Conservation (phyloP, 768 basidiomycete species). For the Boletus reticulatus region DNA sequence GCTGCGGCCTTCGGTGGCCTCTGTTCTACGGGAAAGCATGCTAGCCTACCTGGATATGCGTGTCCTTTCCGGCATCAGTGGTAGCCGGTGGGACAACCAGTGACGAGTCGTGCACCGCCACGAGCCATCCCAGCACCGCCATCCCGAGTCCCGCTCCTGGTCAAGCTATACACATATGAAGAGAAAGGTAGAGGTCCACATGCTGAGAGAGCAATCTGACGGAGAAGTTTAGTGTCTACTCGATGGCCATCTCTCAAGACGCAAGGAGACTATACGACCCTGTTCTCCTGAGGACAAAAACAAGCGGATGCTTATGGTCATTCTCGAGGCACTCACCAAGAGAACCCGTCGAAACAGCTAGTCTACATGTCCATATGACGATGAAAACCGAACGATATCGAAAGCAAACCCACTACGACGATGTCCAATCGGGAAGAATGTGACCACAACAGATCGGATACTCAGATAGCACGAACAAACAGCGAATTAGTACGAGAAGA, state of each 20-base stretch:
- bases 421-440: neutral
- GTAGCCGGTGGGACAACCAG: too few relatives aligned
- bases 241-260: too few relatives aligned
- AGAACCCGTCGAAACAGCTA: neutral
- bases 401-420: neutral
- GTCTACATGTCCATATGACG: neutral
- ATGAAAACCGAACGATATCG: neutral
- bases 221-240: too few relatives aligned
- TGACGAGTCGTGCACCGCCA: neutral
- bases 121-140: neutral
- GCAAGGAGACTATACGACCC: too few relatives aligned
- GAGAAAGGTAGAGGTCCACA: too few relatives aligned
- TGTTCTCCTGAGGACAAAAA: neutral
- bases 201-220: too few relatives aligned
- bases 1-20: too few relatives aligned
- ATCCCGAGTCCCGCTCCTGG: neutral
- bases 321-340: slow-evolving; percentile 10
- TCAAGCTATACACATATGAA: too few relatives aligned
- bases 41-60: too few relatives aligned
- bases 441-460: neutral
- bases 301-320: neutral
- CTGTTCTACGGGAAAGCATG: too few relatives aligned
- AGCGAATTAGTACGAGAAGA: slow-evolving; percentile 13
- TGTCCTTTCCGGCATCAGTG: too few relatives aligned
- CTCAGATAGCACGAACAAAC: neutral